Evolutionary conservation across 176 grass and related monocot genomes (phyloP).

Genomic region (Zea luxurians): DNA sequence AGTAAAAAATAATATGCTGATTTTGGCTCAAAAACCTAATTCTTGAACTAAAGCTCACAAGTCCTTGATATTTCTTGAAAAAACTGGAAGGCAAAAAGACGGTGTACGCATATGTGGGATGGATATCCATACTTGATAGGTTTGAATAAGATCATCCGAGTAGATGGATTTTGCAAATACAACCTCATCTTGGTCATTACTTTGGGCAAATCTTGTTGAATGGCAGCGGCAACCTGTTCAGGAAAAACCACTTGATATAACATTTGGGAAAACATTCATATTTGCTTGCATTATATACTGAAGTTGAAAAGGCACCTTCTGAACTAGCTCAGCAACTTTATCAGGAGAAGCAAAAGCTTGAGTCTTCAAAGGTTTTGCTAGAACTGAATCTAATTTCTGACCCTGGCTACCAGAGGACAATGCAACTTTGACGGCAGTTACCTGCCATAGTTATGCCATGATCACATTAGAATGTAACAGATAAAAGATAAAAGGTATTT

Average conservation of each 20-base stretch:
- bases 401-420: slow-evolving; percentile 74
- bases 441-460: slow-evolving; percentile 46
- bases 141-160: slow-evolving; percentile 95
- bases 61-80: slow-evolving; percentile 16
- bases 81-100: neutral
- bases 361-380: slow-evolving; percentile 86
- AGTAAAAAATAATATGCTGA: neutral
- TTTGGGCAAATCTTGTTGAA: slow-evolving; percentile 78
- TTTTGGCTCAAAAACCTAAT: neutral
- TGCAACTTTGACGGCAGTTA: slow-evolving; percentile 91
- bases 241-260: neutral
- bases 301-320: slow-evolving; percentile 60
- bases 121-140: slow-evolving; percentile 76
- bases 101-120: neutral
- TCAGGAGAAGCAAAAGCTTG: slow-evolving; percentile 96
- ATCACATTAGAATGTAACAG: slow-evolving; percentile 18
- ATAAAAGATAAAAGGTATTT: neutral
- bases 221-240: slow-evolving; percentile 61
- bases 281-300: neutral
- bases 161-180: slow-evolving; percentile 96
- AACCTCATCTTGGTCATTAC: slow-evolving; percentile 83
- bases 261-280: neutral
- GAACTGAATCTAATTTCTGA: slow-evolving; percentile 89
- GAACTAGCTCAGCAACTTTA: slow-evolving; percentile 89
- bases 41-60: neutral